These are phyloP conservation scores for Neoboletus magnificus DNA, from an alignment of 768 basidiomycete genomes.

Conservation along the genomic window DNA sequence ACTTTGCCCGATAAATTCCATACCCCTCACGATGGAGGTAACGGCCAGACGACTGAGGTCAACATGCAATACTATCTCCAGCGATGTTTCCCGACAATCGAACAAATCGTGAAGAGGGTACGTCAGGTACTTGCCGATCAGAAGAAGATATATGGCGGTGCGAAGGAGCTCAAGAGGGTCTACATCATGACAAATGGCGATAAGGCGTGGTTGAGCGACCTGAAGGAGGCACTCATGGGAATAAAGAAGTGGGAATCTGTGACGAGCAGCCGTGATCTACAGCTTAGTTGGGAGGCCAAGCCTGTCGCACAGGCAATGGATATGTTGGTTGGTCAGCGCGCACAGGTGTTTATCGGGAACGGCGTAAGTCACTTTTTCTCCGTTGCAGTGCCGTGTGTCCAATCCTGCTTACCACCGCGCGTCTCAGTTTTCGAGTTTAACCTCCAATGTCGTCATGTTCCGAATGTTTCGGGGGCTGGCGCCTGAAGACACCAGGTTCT, in stretches of 20 bases:
- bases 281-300: conserved; percentile 51
- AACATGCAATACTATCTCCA: conserved; percentile 35
- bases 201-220: conserved; percentile 44
- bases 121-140: conserved; percentile 27
- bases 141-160: conserved; percentile 4
- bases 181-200: conserved; percentile 68
- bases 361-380: conserved; percentile 45
- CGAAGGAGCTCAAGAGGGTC: conserved; percentile 40
- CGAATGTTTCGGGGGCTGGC: conserved; percentile 36
- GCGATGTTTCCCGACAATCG: conserved; percentile 53
- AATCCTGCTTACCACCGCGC: neutral
- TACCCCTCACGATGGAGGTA: conserved; percentile 19
- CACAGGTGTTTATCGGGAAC: conserved; percentile 67
- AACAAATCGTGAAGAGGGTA: conserved; percentile 44
- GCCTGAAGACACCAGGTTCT: conserved; percentile 39
- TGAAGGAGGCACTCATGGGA: conserved; percentile 39
- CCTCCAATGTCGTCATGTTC: conserved; percentile 46
- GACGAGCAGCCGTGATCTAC: conserved; percentile 52
- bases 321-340: conserved; percentile 64
- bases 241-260: conserved; percentile 47
- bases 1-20: conserved; percentile 47
- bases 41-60: conserved; percentile 27
- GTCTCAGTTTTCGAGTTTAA: conserved; percentile 46
- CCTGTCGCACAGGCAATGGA: conserved; percentile 59
- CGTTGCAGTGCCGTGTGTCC: neutral